Evolutionary conservation across 2,329 filamentous ascomycete species (phyloP), one percentile per base, ranked within the genome.

Genomic region (Xylaria multiplex): DNA sequence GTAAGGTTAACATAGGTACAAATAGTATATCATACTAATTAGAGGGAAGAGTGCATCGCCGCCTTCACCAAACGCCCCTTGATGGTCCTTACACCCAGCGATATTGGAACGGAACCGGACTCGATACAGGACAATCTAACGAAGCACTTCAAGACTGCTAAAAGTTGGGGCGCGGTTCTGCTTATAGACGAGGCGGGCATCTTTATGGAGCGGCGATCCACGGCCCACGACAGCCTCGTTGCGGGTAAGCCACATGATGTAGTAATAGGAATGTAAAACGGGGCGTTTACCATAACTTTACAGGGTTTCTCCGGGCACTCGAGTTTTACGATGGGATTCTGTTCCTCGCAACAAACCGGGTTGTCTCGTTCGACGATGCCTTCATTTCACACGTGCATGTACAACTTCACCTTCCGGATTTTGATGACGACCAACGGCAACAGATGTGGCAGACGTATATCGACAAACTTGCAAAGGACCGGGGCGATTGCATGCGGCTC

Each of bases 161-260:
- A 65, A 8, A 67, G 56, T 19, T 77, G 73, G 74, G 71, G 68
- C 14, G 75, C 75, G 1, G 60, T 76, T 14, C 59, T 80, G 0
- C 68, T 79, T 0, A 68, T 80, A 0, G 77, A 80, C 40, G 77
- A 80, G 66, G 77, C 76, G 6, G 78, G 80, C 66, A 71, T 80
- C 1, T 80, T 76, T 62, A 70, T 81, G 11, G 77, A 80, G 64
- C 71, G 73, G 2, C 73, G 79, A 3, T 61, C 69, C 6, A 68
- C 68, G 2, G 56, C 14, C 11, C 68, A 69, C 5, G 71, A 71
- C 62, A 76, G 70, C 49, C 67, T 80, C 0, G 75, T 79, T 1
- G 74, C 77, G 2, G 70, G 72, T 73, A 14, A 57, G 64, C n/a
- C 9, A 2, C 14, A 37, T 13, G 43, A 49, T 54, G 2, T 4